phyloP scores from a whole-genome alignment of 2,329 filamentous ascomycete genomes.

The Aspergillus phoenicis region DNA sequence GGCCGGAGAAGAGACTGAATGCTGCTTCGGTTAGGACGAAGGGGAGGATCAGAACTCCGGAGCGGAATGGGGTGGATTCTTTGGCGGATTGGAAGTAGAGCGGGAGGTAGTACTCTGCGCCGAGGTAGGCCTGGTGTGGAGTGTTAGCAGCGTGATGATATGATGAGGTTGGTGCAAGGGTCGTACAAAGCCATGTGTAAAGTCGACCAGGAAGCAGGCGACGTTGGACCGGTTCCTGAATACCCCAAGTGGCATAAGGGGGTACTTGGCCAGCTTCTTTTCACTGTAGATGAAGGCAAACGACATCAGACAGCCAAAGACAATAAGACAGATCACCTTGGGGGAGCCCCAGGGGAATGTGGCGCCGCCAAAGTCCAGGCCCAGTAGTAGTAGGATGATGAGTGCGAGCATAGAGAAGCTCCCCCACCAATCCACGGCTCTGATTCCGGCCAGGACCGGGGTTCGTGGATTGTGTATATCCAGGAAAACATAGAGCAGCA shows the following conservation, averaged over 20 bases:
- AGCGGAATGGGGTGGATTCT: constrained; percentile 62
- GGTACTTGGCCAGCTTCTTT: constrained; percentile 63
- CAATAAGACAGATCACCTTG: constrained; percentile 58
- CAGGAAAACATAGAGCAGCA: constrained; percentile 55
- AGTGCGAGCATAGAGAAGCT: constrained; percentile 55
- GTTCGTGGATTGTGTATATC: constrained; percentile 60
- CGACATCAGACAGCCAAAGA: constrained; percentile 54
- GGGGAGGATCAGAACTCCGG: constrained; percentile 62
- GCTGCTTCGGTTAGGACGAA: constrained; percentile 54
- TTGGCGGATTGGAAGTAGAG: constrained; percentile 73
- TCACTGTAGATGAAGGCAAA: constrained; percentile 64
- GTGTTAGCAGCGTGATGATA: background rate
- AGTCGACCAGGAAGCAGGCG: constrained; percentile 56
- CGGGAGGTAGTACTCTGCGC: constrained; percentile 69
- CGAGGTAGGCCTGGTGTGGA: constrained; percentile 64
- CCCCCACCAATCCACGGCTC: constrained; percentile 58
- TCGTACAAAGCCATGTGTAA: constrained; percentile 50
- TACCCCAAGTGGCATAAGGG: constrained; percentile 68
- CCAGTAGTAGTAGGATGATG: constrained; percentile 56
- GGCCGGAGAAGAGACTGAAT: constrained; percentile 49
- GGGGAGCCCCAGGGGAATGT: constrained; percentile 57
- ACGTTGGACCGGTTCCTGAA: constrained; percentile 60
- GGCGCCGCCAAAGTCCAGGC: constrained; percentile 57
- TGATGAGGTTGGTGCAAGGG: no score
- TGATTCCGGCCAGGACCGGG: constrained; percentile 51